These are phyloP conservation scores for Mucor racemosus DNA, from an alignment of 371 early-diverging fungal species.

Conservation along the genomic window DNA sequence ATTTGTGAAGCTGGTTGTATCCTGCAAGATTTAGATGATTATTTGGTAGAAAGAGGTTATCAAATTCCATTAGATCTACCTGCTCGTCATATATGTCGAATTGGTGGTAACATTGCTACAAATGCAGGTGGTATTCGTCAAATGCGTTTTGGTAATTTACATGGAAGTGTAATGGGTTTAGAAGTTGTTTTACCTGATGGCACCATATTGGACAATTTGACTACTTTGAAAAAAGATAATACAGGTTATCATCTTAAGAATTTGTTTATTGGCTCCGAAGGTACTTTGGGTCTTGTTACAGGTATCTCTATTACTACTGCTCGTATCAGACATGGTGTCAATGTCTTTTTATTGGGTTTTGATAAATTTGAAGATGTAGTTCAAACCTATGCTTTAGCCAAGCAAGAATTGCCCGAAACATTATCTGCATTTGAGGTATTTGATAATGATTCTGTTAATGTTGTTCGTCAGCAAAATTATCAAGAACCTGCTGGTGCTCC, in stretches of 20 bases:
- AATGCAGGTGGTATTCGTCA: slow-evolving; percentile 95
- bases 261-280: slow-evolving; percentile 94
- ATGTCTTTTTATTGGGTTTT: slow-evolving; percentile 79
- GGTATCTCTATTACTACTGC: slow-evolving; percentile 81
- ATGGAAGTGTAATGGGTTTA: slow-evolving; percentile 87
- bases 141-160: slow-evolving; percentile 89
- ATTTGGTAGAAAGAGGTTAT: slow-evolving; percentile 73
- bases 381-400: slow-evolving; percentile 68
- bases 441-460: slow-evolving; percentile 66
- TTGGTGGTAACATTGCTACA: slow-evolving; percentile 95
- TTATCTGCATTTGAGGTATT: slow-evolving; percentile 94
- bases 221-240: slow-evolving; percentile 86
- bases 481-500: slow-evolving; percentile 43
- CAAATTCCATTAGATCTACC: slow-evolving; percentile 90
- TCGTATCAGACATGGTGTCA: slow-evolving; percentile 43
- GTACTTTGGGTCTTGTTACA: slow-evolving; percentile 91
- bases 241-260: slow-evolving; percentile 92
- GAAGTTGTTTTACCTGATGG: slow-evolving; percentile 93
- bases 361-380: slow-evolving; percentile 69
- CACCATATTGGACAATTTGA: slow-evolving; percentile 82
- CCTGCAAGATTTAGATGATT: slow-evolving; percentile 81
- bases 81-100: slow-evolving; percentile 82
- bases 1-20: slow-evolving; percentile 89
- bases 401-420: slow-evolving; percentile 78
- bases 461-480: slow-evolving; percentile 62